Evolutionary conservation across 2,329 filamentous ascomycete species (phyloP), one percentile per base, ranked within the genome.

Genomic region (Zymoseptoria ardabiliae): DNA sequence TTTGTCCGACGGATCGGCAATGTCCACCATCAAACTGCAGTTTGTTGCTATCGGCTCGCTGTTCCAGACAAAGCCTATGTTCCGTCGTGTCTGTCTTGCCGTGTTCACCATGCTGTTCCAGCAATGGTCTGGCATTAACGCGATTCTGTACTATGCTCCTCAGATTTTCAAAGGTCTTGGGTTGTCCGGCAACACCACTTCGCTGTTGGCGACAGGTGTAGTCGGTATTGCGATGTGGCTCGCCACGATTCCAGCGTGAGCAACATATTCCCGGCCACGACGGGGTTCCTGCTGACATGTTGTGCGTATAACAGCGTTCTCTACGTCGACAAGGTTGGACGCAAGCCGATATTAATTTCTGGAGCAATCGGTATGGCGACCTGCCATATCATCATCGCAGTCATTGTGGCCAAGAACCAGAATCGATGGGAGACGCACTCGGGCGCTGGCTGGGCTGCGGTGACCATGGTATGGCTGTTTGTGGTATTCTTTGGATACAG

Each of bases 381-480:
- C 1, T 86, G 85, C 7, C 80, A 86, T 0, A 77, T 67, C 13
- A 79, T 82, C 2, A 75, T 84, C 19, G 86, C 65, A 2, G 61
- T 65, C 19, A 88, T 91, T 59, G 80, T 87, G 4, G 88, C 85
- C 41, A 82, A 78, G 62, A 84, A 86, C 68, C 74, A 83, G n/a
- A 69, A 83, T 63, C 73, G 78, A 3, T 91, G 87, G 78, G 70
- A 73, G 0, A 69, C 76, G 0, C 81, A 90, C 61, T 66, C 72
- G 6, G 82, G 81, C 0, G 85, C 86, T 0, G 88, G 88, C 1
- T 91, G 89, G 89, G 88, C 77, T 4, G 82, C 86, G 0, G 86
- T 83, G 5, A 78, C 72, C 56, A 87, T 89, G 82, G 84, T 89
- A 8, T 91, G 88, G 87, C 78, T 91, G 0, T 91, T 89, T 64